Evolutionary conservation across 139 green algal species (phyloP).

Genomic region (Picochlorum sp.): DNA sequence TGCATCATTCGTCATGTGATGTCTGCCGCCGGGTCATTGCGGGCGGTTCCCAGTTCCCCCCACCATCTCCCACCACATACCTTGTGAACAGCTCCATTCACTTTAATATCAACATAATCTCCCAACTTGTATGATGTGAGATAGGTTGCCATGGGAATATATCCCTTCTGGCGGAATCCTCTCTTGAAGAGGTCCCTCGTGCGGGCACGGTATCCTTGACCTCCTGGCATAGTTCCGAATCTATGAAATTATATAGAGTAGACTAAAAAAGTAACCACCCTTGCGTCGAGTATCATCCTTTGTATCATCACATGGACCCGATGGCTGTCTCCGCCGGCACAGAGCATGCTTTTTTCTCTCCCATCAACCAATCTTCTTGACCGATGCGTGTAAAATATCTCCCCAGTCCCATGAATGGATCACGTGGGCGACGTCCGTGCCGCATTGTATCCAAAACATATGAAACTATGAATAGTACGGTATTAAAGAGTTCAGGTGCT

Average conservation of each 20-base stretch:
- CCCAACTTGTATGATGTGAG: conserved; percentile 92
- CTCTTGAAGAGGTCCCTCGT: conserved; percentile 86
- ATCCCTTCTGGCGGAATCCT: conserved; percentile 77
- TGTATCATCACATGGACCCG: no score
- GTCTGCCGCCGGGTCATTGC: neutral
- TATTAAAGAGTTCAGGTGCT: no score
- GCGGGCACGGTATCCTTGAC: conserved; percentile 70
- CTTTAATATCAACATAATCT: conserved; percentile 98
- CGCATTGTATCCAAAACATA: no score
- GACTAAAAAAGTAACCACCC: neutral
- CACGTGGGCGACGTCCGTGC: no score
- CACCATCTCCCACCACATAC: conserved; percentile 25
- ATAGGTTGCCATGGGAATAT: conserved; percentile 84
- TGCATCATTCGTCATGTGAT: no score
- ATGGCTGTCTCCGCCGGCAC: no score
- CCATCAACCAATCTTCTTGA: no score
- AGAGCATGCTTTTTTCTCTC: no score
- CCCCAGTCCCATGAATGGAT: no score
- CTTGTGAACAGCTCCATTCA: conserved; percentile 92
- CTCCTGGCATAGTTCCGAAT: conserved; percentile 41
- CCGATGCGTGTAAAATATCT: no score
- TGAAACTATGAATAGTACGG: no score
- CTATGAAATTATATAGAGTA: conserved; percentile 6
- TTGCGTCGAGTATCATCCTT: no score
- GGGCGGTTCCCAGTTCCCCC: neutral